Conservation (phyloP, 495 filamentous ascomycete genomes). For the Aspergillus homomorphus region DNA sequence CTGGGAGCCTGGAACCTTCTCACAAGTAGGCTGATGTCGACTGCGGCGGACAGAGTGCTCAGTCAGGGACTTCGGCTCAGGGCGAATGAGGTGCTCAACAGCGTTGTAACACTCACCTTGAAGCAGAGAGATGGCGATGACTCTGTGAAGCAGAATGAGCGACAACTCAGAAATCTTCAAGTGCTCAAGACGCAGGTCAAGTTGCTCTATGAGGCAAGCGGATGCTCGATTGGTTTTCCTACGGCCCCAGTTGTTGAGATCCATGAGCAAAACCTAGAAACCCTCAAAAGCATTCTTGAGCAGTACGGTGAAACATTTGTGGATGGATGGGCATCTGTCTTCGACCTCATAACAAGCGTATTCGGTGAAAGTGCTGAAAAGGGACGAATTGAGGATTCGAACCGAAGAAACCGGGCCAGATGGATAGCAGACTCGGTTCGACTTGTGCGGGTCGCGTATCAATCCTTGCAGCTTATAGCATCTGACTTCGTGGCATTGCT, state of each 20-base stretch:
- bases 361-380: constrained; percentile 51
- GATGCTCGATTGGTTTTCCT: constrained; percentile 27
- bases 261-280: constrained; percentile 77
- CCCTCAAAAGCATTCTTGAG: constrained; percentile 77
- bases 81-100: constrained; percentile 70
- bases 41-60: constrained; percentile 53
- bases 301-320: constrained; percentile 81
- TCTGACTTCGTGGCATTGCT: constrained; percentile 86
- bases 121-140: constrained; percentile 30
- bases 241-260: constrained; percentile 67
- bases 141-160: constrained; percentile 35
- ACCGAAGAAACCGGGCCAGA: not conserved
- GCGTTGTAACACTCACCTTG: constrained; percentile 59
- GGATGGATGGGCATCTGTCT: constrained; percentile 79
- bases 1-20: constrained; percentile 73
- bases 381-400: constrained; percentile 3
- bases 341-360: constrained; percentile 80
- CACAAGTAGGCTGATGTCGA: constrained; percentile 63
- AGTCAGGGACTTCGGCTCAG: constrained; percentile 63
- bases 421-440: constrained; percentile 59
- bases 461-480: constrained; percentile 84
- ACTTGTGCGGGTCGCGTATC: constrained; percentile 80
- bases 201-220: constrained; percentile 45
- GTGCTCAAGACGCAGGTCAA: constrained; percentile 58
- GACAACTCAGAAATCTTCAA: constrained; percentile 69